phyloP scores from a whole-genome alignment of 2,329 filamentous ascomycete genomes.

The Dryadomyces quercivorus region DNA sequence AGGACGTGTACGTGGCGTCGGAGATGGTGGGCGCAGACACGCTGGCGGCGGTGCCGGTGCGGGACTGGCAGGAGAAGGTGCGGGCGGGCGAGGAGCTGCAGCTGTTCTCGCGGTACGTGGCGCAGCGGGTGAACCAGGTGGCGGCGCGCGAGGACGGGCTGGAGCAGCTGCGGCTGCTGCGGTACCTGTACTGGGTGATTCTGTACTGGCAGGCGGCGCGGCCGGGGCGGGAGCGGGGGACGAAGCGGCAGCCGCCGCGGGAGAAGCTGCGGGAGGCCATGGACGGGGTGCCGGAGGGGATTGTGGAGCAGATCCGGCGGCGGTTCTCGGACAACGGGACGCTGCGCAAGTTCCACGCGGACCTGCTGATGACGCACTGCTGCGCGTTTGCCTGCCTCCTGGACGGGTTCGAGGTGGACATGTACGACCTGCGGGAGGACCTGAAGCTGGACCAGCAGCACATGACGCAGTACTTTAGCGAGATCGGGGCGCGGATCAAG shows the following conservation, averaged over 20 bases:
- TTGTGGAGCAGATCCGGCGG: slow-evolving; percentile 55
- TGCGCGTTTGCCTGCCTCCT: slow-evolving; percentile 59
- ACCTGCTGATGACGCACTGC: slow-evolving; percentile 62
- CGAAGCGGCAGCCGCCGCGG: slow-evolving; percentile 41
- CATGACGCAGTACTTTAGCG: slow-evolving; percentile 60
- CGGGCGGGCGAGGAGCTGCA: slow-evolving; percentile 44
- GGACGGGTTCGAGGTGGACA: slow-evolving; percentile 63
- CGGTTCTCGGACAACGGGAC: slow-evolving; percentile 54
- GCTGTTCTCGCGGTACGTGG: slow-evolving; percentile 51
- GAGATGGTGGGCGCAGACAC: slow-evolving; percentile 56
- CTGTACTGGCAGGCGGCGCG: slow-evolving; percentile 37
- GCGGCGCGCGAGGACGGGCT: slow-evolving; percentile 41
- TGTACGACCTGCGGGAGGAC: slow-evolving; percentile 57
- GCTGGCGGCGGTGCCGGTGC: slow-evolving; percentile 54
- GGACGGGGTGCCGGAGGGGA: slow-evolving; percentile 43
- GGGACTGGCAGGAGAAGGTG: slow-evolving; percentile 62
- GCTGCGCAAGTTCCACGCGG: slow-evolving; percentile 59
- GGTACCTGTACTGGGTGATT: slow-evolving; percentile 47
- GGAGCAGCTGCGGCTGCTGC: slow-evolving; percentile 42
- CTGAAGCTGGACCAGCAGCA: slow-evolving; percentile 58
- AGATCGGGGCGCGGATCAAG: slow-evolving; percentile 61
- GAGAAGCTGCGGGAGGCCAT: slow-evolving; percentile 49
- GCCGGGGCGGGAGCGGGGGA: slow-evolving; percentile 32
- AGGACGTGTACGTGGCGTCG: slow-evolving; percentile 61
- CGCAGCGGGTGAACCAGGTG: slow-evolving; percentile 43